A percentile compares a stretch with the other conserved stretches of the same genome.
phyloP scores from a whole-genome alignment of 768 basidiomycete species.

The Lentinula aciculospora region DNA sequence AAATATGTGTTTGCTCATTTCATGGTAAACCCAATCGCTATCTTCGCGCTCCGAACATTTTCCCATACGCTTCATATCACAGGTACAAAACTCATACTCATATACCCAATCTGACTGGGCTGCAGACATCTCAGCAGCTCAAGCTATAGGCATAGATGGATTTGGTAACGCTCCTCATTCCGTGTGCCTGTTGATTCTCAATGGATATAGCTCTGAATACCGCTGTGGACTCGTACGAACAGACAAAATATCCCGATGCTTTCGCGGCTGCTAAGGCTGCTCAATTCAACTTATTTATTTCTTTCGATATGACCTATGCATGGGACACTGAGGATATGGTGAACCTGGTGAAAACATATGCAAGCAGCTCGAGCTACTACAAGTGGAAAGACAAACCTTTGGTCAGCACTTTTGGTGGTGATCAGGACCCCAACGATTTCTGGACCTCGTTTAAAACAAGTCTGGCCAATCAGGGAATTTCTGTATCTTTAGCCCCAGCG shows the following conservation, averaged over 20 bases:
- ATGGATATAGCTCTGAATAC: slow-evolving; percentile 17
- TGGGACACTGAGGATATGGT: slow-evolving; percentile 16
- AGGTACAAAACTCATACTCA: slow-evolving; percentile 18
- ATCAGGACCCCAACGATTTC: slow-evolving; percentile 23
- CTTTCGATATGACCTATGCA: slow-evolving; percentile 26
- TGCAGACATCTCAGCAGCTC: slow-evolving; percentile 18
- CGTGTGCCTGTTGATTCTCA: neutral
- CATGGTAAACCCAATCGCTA: neutral
- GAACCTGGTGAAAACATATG: slow-evolving; percentile 20
- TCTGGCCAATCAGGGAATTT: slow-evolving; percentile 16
- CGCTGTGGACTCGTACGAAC: slow-evolving; percentile 19
- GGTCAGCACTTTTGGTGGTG: slow-evolving; percentile 32
- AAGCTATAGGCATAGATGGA: slow-evolving; percentile 19
- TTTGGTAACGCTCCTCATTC: slow-evolving; percentile 13
- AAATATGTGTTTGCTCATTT: slow-evolving; percentile 1
- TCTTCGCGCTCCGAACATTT: neutral
- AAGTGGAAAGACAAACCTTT: slow-evolving; percentile 20
- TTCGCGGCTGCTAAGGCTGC: slow-evolving; percentile 24
- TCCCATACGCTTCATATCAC: neutral
- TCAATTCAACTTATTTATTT: slow-evolving; percentile 30
- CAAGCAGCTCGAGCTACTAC: slow-evolving; percentile 22
- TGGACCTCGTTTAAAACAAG: slow-evolving; percentile 11
- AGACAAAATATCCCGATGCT: slow-evolving; percentile 22
- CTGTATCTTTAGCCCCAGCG: slow-evolving; percentile 24
- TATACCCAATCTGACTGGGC: slow-evolving; percentile 15